Base-by-base conservation (phyloP, 371 early-diverging fungal species). In the Mucor indicus region DNA sequence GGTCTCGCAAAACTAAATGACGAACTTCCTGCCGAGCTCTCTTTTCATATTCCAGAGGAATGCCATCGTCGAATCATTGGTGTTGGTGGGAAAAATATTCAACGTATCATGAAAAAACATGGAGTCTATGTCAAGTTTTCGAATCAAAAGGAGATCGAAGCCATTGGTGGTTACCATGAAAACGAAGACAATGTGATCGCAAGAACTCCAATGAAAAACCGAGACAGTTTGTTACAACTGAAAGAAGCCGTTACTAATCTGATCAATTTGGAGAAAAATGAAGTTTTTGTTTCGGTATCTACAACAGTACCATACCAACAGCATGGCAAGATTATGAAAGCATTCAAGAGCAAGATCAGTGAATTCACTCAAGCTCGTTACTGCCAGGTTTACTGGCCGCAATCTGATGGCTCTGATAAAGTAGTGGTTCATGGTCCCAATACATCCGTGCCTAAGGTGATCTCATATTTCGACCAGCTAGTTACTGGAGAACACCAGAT, bases 51-150 rank as follows among this genome's bases (percentile, higher is more conserved):
- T 3, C 89, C 92, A 43, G 91, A 91, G 55, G 72, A 80, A 1
- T 85, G 82, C 59, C 95, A 95, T 70, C 92, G 92, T 62, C 83
- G 91, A n/a, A 91, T 95, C 48, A 95, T 95, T 53, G 95, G 95
- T n/a, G 88, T 87, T 13, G 91, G 90, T 1, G 95, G 95, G 36
- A 92, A 90, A 57, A 90, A 91, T 57, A 92, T 95, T 36, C 93
- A 93, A 51, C 72, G 85, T 35, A 89, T 92, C 57, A 95, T 95
- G 95, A 95, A 93, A 51, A 86, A 89, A 56, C 89, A 83, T 44
- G 92, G 92, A n/a, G 93, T 95, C 2, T 93, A 91, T 60, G 91
- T 95, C 41, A 95, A 93, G 58, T 93, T 93, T 58, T 82, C 83
- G 16, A 89, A 84, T 40, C 75, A 83, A 0, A 87, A 87, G 29